phyloP scores from a whole-genome alignment of 1,284 basidiomycete genomes.

The Takashimella koratensis region DNA sequence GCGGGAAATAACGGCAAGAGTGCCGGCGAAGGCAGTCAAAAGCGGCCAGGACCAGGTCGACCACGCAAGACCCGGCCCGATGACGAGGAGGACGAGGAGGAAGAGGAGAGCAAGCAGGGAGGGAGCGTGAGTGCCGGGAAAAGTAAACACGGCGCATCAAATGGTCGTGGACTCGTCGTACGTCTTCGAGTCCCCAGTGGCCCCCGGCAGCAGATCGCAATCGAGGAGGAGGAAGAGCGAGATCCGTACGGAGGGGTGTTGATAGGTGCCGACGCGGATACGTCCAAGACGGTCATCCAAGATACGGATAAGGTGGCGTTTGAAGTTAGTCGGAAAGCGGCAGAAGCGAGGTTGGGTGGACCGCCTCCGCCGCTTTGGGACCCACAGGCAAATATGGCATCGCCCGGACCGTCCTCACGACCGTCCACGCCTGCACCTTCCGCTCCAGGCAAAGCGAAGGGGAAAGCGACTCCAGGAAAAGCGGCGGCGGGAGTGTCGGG shows the following conservation, averaged over 20 bases:
- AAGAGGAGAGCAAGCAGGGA: background rate
- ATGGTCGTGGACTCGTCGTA: conserved; percentile 11
- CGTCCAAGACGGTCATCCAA: conserved; percentile 63
- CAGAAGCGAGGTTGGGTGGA: conserved; percentile 57
- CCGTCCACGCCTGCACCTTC: conserved; percentile 18
- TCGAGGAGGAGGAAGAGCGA: conserved; percentile 44
- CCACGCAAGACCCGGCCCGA: background rate
- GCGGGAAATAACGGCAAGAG: background rate
- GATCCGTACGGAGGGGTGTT: conserved; percentile 77
- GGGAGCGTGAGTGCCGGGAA: too few relatives aligned
- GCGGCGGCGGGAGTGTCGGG: background rate
- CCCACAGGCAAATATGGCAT: conserved; percentile 12
- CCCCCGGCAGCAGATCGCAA: conserved; percentile 25
- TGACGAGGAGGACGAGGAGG: background rate
- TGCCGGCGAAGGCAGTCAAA: background rate
- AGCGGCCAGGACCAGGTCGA: background rate
- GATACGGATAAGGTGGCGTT: conserved; percentile 70
- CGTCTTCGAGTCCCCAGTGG: conserved; percentile 32
- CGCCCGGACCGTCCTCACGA: conserved; percentile 7
- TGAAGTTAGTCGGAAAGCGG: conserved; percentile 64
- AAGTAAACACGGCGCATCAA: too few relatives aligned
- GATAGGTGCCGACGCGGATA: conserved; percentile 67
- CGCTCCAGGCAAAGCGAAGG: background rate
- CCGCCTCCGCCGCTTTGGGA: conserved; percentile 30
- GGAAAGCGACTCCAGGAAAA: conserved; percentile 1